These are phyloP conservation scores for Penicillium canariense DNA, from an alignment of 495 filamentous ascomycete species.

Conservation along the genomic window DNA sequence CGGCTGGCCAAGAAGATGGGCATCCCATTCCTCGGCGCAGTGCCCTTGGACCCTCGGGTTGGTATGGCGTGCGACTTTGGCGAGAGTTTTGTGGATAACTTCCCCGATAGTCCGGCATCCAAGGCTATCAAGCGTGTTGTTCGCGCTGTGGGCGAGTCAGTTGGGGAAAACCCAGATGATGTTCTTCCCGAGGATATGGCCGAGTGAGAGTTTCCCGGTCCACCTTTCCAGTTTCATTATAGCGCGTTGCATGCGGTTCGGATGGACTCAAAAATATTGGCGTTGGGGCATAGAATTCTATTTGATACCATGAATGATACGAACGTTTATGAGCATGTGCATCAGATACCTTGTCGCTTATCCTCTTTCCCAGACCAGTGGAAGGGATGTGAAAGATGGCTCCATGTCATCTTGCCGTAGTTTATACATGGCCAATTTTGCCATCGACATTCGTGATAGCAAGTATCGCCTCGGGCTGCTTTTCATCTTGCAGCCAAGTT, in stretches of 20 bases:
- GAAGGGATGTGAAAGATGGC: too few relatives aligned
- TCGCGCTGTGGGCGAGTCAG: slow-evolving; percentile 58
- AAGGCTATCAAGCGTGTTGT: slow-evolving; percentile 75
- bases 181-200: slow-evolving; percentile 39
- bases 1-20: slow-evolving; percentile 78
- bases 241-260: slow-evolving; percentile 20
- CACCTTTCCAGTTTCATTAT: slow-evolving; percentile 1
- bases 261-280: not conserved
- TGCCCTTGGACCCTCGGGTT: slow-evolving; percentile 92
- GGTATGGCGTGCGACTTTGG: slow-evolving; percentile 96
- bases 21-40: slow-evolving; percentile 82
- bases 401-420: too few relatives aligned
- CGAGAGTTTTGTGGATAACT: slow-evolving; percentile 94
- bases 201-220: slow-evolving; percentile 16
- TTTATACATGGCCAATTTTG: too few relatives aligned
- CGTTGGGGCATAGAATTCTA: slow-evolving; percentile 18
- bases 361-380: not conserved
- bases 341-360: not conserved
- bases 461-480: slow-evolving; percentile 31
- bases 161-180: slow-evolving; percentile 54
- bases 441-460: slow-evolving; percentile 35
- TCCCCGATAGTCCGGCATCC: slow-evolving; percentile 87
- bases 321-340: slow-evolving; percentile 6
- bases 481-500: slow-evolving; percentile 28
- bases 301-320: slow-evolving; percentile 18